phyloP scores from a whole-genome alignment of 176 grass and related monocot genomes.

The Oryza meridionalis region DNA sequence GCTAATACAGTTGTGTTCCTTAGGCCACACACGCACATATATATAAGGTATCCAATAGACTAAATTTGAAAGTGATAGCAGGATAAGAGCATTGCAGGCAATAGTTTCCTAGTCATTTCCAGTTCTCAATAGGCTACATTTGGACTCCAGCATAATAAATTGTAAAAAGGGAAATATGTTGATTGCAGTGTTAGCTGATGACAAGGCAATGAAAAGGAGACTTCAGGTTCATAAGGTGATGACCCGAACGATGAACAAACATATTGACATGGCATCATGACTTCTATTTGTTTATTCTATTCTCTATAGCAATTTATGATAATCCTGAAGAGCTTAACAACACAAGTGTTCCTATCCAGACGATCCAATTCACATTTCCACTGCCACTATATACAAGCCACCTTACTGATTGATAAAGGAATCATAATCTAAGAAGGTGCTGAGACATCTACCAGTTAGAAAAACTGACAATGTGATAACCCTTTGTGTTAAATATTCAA shows the following conservation, averaged over 20 bases:
- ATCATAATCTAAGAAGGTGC: neutral
- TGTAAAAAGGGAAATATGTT: neutral
- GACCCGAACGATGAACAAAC: neutral
- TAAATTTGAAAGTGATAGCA: neutral
- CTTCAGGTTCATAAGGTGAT: neutral
- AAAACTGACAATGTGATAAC: neutral
- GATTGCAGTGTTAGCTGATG: neutral
- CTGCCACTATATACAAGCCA: neutral
- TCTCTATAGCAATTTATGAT: neutral
- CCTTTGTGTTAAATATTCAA: neutral
- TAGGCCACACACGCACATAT: neutral
- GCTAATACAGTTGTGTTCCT: neutral
- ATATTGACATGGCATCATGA: neutral
- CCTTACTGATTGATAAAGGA: neutral
- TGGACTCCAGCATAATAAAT: constrained; percentile 10
- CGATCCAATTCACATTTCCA: neutral
- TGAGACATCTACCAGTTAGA: neutral
- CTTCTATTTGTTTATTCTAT: neutral
- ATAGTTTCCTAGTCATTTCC: neutral
- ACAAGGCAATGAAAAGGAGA: constrained; percentile 14
- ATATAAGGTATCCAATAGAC: neutral
- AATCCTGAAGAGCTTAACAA: neutral
- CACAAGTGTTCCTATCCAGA: neutral
- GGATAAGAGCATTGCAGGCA: neutral
- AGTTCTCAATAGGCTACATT: neutral